Evolutionary conservation across 345 rosid genomes (phyloP).

Genomic region (Eucalyptus erythrocorys): DNA sequence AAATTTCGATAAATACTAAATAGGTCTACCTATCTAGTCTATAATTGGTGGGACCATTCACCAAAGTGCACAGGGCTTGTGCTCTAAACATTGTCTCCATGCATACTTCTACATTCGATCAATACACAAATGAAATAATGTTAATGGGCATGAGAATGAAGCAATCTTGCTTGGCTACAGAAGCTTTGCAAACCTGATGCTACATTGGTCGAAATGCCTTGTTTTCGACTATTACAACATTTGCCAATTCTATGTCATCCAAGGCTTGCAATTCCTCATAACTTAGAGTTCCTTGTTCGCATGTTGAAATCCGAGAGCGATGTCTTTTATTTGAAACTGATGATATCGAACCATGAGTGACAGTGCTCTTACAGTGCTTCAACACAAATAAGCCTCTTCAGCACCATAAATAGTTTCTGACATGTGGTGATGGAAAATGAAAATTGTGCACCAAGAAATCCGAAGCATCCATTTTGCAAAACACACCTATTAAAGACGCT

Average conservation of each 20-base stretch:
- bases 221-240: too few species aligned
- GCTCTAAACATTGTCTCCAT: too few species aligned
- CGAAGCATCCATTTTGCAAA: neutral
- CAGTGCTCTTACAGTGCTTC: conserved; percentile 30
- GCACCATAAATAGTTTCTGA: conserved; percentile 1
- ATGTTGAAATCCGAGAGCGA: conserved; percentile 3
- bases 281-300: conserved; percentile 2
- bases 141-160: neutral
- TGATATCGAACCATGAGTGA: conserved; percentile 25
- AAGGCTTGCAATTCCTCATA: too few species aligned
- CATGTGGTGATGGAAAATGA: neutral
- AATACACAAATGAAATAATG: too few species aligned
- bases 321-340: conserved; percentile 20
- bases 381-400: conserved; percentile 9
- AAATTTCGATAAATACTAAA: too few species aligned
- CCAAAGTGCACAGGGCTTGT: too few species aligned
- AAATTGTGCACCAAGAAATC: neutral
- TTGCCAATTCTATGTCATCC: too few species aligned
- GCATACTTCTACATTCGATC: too few species aligned
- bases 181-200: conserved; percentile 31
- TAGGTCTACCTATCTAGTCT: too few species aligned
- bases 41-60: too few species aligned
- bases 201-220: too few species aligned
- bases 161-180: conserved; percentile 57
- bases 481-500: neutral